Evolutionary conservation across 2,329 filamentous ascomycete genomes (phyloP), one percentile per base, ranked within the genome.

Genomic region (Cladophialophora immunda): DNA sequence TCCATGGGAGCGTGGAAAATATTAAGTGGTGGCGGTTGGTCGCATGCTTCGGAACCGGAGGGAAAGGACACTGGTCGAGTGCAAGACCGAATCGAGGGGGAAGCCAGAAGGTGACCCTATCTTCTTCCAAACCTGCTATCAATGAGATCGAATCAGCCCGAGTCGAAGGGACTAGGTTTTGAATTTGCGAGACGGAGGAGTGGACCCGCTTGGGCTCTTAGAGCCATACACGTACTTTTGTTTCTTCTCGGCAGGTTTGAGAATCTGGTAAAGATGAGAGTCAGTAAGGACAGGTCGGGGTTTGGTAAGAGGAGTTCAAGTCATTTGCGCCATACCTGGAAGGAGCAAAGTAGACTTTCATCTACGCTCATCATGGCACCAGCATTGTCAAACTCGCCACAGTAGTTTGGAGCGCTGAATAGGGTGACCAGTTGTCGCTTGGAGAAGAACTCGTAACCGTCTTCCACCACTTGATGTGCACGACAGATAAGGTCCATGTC

Each of bases 161-260:
- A 65, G 66, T 61, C 45, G 60, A 50, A 61, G 34, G 64, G 61
- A 86, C 84, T 89, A 89, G 82, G 87, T 85, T 81, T 89, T 88
- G 80, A 87, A 85, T 81, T 90, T 92, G 84, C 86, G 85, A 81
- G 88, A 87, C 85, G 89, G 85, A 86, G 88, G 89, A 82, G 87
- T 84, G 81, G 87, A 86, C 84, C 85, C 87, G 84, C 87, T 85
- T 83, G 86, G 86, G 83, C 87, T 89, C 82, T 90, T 86, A 84
- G 87, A 86, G 84, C 85, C 86, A 84, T 89, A 87, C 79, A 96
- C 94, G 86, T 97, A 98, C 94, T 98, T 98, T 92, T 97, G 94
- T 90, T 99, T 99, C 90, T 99, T 99, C 89, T 99, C 95, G 82
- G 95, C 95, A 78, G 95, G 95, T 86, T 98, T 99, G 85, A 99